These are phyloP conservation scores for Ceratocystis huliohia DNA, from an alignment of 2,329 filamentous ascomycete genomes.

Conservation along the genomic window DNA sequence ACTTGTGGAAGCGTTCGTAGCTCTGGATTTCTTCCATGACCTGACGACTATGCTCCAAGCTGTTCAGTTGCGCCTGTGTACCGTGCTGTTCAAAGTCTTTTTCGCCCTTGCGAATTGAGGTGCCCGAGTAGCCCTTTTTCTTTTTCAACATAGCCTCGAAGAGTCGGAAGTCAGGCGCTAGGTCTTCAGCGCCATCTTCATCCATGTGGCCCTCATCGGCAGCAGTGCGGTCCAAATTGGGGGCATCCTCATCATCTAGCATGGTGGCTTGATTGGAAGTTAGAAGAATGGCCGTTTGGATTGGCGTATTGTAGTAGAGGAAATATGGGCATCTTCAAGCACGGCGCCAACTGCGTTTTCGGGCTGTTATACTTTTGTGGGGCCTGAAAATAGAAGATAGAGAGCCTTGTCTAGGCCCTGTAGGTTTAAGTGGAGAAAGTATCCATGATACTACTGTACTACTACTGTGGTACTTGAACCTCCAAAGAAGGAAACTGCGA, in stretches of 20 bases:
- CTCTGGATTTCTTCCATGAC: constrained; percentile 83
- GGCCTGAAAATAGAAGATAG: background rate
- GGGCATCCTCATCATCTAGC: constrained; percentile 36
- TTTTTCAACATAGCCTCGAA: constrained; percentile 43
- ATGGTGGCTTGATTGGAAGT: constrained; percentile 1
- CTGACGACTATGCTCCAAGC: constrained; percentile 65
- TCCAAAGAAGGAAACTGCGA: no score
- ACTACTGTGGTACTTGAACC: no score
- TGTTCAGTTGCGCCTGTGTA: constrained; percentile 64
- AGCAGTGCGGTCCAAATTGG: constrained; percentile 23
- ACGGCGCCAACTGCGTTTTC: background rate
- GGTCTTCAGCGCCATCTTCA: constrained; percentile 59
- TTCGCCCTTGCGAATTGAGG: constrained; percentile 77
- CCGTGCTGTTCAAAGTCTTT: constrained; percentile 96
- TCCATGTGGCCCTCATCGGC: constrained; percentile 25
- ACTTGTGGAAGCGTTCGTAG: constrained; percentile 61
- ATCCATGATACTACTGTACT: no score
- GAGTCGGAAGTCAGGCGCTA: constrained; percentile 76
- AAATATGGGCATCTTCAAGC: background rate
- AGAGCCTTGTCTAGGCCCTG: no score
- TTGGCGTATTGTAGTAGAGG: background rate
- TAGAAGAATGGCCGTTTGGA: background rate
- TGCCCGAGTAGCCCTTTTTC: constrained; percentile 40
- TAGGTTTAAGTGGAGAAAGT: no score
- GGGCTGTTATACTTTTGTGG: constrained; percentile 6